These are phyloP conservation scores for Wickerhamiella galacta DNA, from an alignment of 805 yeast genomes.

Conservation along the genomic window DNA sequence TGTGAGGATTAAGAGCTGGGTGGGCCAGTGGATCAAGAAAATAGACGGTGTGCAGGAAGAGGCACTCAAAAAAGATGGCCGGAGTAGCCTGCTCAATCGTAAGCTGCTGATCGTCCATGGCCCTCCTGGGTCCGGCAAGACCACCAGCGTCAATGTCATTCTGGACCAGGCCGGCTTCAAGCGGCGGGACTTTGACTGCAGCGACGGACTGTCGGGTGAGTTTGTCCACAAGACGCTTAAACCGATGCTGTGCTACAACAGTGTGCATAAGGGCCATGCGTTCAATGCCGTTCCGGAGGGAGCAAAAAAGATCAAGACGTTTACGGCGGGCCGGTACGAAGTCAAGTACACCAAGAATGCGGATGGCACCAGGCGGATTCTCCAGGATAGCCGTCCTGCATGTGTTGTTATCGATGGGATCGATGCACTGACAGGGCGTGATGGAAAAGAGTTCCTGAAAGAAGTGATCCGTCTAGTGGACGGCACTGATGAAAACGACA, in stretches of 20 bases:
- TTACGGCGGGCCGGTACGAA: no score
- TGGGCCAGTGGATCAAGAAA: background rate
- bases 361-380: no score
- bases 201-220: background rate
- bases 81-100: no score
- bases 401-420: conserved; percentile 4
- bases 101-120: conserved; percentile 69
- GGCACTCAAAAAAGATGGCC: background rate
- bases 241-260: background rate
- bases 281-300: no score
- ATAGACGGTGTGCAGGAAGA: background rate
- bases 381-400: conserved; percentile 5
- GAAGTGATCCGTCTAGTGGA: background rate
- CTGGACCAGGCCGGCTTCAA: conserved; percentile 3
- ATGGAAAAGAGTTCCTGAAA: conserved; percentile 1
- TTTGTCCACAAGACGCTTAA: background rate
- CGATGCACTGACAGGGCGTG: conserved; percentile 2
- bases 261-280: background rate
- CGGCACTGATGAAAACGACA: background rate
- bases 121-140: conserved; percentile 88
- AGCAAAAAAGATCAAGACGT: no score
- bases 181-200: conserved; percentile 1
- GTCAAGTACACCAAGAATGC: no score
- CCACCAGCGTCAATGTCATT: conserved; percentile 70
- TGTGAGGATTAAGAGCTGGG: background rate